These are phyloP conservation scores for Ceratocystiopsis sp. DNA, from an alignment of 2,329 filamentous ascomycete genomes.

Conservation along the genomic window DNA sequence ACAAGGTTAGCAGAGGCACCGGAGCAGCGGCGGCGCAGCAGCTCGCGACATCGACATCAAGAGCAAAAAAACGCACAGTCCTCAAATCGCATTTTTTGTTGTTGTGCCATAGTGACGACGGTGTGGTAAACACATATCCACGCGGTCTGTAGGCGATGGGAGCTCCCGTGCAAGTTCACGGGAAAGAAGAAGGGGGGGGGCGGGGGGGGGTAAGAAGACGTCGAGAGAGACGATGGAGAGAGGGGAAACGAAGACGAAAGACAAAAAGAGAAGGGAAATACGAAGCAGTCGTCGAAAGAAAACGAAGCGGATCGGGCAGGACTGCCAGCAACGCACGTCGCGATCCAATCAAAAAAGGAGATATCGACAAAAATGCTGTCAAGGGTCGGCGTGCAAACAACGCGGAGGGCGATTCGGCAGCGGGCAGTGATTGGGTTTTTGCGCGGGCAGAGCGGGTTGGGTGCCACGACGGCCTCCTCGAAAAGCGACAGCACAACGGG, in stretches of 20 bases:
- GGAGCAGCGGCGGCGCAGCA: background rate
- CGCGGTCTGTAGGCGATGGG: background rate
- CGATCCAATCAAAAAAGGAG: no score
- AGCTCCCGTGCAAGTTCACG: background rate
- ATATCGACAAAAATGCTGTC: no score
- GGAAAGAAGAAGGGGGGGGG: background rate
- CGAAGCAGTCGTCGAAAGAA: background rate
- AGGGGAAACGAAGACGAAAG: background rate
- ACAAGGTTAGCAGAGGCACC: background rate
- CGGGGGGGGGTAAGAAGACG: no score
- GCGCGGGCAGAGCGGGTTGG: no score
- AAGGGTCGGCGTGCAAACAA: no score
- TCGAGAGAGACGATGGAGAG: background rate
- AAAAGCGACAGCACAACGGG: no score
- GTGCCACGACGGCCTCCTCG: no score
- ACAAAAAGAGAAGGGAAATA: background rate
- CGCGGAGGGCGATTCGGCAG: no score
- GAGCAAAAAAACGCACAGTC: slow-evolving; percentile 45
- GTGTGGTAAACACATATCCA: slow-evolving; percentile 20
- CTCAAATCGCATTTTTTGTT: slow-evolving; percentile 69
- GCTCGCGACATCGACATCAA: no score
- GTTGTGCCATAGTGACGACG: slow-evolving; percentile 46
- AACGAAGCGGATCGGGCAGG: background rate
- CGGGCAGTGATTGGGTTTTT: no score
- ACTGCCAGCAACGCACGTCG: no score